A percentile compares a stretch with the other conserved stretches of the same genome.
Conservation (phyloP, 345 rosid genomes). For the Turnera subulata region DNA sequence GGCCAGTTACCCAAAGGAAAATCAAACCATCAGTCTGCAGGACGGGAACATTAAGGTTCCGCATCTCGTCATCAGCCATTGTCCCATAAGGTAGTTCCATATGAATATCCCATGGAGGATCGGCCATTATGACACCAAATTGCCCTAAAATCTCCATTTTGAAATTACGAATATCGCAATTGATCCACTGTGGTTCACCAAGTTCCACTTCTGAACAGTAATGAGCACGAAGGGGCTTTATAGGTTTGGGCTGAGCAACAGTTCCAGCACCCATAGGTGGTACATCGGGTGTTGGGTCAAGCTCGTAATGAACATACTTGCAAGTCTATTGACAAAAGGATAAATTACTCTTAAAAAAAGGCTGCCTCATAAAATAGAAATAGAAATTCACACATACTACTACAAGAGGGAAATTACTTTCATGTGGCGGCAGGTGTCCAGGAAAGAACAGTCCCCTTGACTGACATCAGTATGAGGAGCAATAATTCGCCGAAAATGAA, state of each 20-base stretch:
- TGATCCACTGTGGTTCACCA: constrained; percentile 97
- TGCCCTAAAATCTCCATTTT: constrained; percentile 97
- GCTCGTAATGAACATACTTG: constrained; percentile 97
- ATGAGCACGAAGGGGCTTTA: constrained; percentile 86
- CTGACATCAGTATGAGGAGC: constrained; percentile 92
- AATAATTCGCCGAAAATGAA: constrained; percentile 88
- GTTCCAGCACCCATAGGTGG: constrained; percentile 39
- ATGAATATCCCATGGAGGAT: constrained; percentile 99
- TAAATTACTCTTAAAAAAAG: constrained; percentile 1
- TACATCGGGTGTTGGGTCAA: constrained; percentile 80
- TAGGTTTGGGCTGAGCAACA: constrained; percentile 59
- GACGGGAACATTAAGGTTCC: constrained; percentile 95
- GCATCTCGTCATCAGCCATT: constrained; percentile 99
- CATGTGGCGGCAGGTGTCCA: constrained; percentile 99
- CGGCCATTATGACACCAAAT: constrained; percentile 98
- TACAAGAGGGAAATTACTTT: constrained; percentile 46
- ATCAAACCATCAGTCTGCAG: constrained; percentile 96
- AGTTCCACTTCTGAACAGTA: constrained; percentile 97
- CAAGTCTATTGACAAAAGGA: constrained; percentile 59
- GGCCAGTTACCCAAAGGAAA: constrained; percentile 99
- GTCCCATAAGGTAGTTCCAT: constrained; percentile 99
- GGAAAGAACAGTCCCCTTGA: constrained; percentile 98
- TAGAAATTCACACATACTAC: constrained; percentile 11
- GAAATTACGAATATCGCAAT: constrained; percentile 84
- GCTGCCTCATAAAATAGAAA: background rate